Base-by-base conservation (phyloP, 345 rosid species). In the Arabidopsis arenosa region DNA sequence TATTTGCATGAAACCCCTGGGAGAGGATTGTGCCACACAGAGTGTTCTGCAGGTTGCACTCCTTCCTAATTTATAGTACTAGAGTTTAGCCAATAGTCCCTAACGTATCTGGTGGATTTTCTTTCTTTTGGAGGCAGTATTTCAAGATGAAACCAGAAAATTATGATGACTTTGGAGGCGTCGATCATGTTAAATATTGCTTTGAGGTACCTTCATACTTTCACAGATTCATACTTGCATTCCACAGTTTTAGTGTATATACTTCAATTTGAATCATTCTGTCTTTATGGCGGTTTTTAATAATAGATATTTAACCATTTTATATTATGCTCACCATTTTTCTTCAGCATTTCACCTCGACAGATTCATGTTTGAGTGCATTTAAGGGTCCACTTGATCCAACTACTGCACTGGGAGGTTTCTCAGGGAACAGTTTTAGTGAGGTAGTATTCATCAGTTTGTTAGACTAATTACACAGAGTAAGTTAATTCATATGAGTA, bases 301-400 rank as follows among this genome's bases (percentile, higher is more conserved):
- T 17, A 30, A 23, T 23, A 23, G 63, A 54, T 65, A 51, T 21
- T 49, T 44, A 52, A 41, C 68, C 44, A 12, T 30, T 37, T 30
- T 63, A 12, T 66, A 60, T 44, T 58, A 35, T 57, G 44, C 43
- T 43, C 28, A 59, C 40, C 58, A 40, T 63, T 61, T 81, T 75
- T 58, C 79, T 73, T 79, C 85, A 95, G 99, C 97, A 95, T 79
- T 94, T 79, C 83, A 87, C 95, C 72, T 87, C 98, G 62, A 85
- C 96, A 59, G 98, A 92, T 10, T 54, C 84, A 64, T 94, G 98
- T 80, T 72, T 87, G 90, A 90, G 98, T 79, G 97, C 98, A 54
- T 94, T 90, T 81, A 94, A 94, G 81, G 98, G 87, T 41, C 98
- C 98, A 13, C 90, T 94, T 61, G 97, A 94, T 85, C 98, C 98